These are phyloP conservation scores for Camellia oleifera DNA, from an alignment of 179 eudicot genomes.

Conservation along the genomic window DNA sequence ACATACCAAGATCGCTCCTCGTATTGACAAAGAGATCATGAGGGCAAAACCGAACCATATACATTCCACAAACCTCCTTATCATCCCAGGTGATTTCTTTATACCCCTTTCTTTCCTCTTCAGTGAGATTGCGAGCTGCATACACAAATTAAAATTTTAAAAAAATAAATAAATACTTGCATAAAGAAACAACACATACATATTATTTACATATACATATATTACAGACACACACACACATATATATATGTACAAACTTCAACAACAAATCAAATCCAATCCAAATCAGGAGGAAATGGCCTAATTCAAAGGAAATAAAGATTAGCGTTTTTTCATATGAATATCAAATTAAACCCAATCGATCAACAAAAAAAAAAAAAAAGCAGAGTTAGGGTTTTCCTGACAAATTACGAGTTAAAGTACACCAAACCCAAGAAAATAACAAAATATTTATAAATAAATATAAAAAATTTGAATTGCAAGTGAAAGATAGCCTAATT, in stretches of 20 bases:
- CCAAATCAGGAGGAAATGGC: not conserved
- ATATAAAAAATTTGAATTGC: not conserved
- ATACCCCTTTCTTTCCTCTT: slow-evolving; percentile 85
- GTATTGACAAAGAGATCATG: slow-evolving; percentile 97
- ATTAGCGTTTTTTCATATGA: not conserved
- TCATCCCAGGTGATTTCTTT: slow-evolving; percentile 90
- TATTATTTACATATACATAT: too few species aligned
- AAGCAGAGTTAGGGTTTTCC: too few species aligned
- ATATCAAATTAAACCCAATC: not conserved
- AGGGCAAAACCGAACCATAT: slow-evolving; percentile 97
- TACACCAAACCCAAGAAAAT: not conserved
- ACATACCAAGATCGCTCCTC: slow-evolving; percentile 91
- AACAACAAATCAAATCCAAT: not conserved
- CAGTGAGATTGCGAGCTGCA: slow-evolving; percentile 88
- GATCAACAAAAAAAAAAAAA: not conserved
- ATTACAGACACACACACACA: too few species aligned
- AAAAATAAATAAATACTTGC: too few species aligned
- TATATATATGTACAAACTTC: not conserved
- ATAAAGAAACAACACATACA: too few species aligned
- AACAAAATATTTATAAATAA: not conserved
- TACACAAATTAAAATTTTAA: not conserved
- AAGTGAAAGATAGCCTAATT: not conserved
- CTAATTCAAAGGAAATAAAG: not conserved
- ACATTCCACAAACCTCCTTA: slow-evolving; percentile 78
- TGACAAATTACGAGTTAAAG: not conserved